A percentile compares a stretch with the other conserved stretches of the same genome.
These are phyloP conservation scores for Sporobolomyces roseus DNA, from an alignment of 768 basidiomycete species.

Conservation along the genomic window DNA sequence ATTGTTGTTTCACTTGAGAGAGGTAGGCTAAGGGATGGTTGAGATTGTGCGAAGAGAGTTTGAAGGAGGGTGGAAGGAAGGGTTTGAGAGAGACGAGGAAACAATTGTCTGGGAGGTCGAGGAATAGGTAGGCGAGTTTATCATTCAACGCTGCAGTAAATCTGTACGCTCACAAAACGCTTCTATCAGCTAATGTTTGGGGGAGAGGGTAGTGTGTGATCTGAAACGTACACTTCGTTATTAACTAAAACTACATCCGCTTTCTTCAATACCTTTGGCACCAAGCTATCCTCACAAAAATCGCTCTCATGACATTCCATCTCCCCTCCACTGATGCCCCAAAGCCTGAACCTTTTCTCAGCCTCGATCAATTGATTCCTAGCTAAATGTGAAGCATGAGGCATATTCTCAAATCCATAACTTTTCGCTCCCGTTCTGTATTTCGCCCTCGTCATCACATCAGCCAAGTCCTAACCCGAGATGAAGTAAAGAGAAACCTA, in stretches of 20 bases:
- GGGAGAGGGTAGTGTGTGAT: no score
- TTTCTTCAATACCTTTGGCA: constrained; percentile 65
- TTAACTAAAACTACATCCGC: constrained; percentile 91
- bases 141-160: constrained; percentile 65
- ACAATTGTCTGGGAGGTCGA: constrained; percentile 90
- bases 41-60: constrained; percentile 78
- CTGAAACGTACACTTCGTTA: constrained; percentile 49
- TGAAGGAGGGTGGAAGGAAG: constrained; percentile 77
- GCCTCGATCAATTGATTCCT: constrained; percentile 70
- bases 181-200: background rate
- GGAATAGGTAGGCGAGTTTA: constrained; percentile 76
- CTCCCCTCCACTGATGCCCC: constrained; percentile 73
- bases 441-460: no score
- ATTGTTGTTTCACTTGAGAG: constrained; percentile 8
- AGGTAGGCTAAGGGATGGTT: constrained; percentile 79
- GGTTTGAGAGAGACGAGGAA: constrained; percentile 83
- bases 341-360: constrained; percentile 75
- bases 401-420: constrained; percentile 76
- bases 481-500: constrained; percentile 45
- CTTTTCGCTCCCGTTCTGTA: constrained; percentile 61
- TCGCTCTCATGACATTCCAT: constrained; percentile 79
- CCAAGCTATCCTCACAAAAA: constrained; percentile 67
- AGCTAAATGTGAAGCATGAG: constrained; percentile 75
- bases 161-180: constrained; percentile 37
- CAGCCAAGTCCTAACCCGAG: background rate